Evolutionary conservation across 495 filamentous ascomycete species (phyloP).

Genomic region (Tetracladium marchalianum): DNA sequence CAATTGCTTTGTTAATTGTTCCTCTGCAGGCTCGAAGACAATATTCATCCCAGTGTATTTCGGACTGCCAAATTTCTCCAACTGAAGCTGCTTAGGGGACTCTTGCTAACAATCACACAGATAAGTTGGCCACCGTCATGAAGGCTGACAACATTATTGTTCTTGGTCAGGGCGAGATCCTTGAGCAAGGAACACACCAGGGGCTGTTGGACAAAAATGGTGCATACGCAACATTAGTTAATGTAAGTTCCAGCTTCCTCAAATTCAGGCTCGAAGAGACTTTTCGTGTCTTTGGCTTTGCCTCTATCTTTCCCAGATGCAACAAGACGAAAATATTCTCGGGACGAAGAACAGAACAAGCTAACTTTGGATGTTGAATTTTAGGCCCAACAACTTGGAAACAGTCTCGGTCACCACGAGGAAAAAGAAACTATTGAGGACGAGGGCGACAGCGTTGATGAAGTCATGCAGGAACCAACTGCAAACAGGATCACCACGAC

Average conservation of each 20-base stretch:
- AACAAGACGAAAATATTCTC: neutral
- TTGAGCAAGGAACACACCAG: slow-evolving; percentile 45
- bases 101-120: slow-evolving; percentile 36
- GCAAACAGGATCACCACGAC: too few relatives aligned
- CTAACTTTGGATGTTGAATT: neutral
- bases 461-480: too few relatives aligned
- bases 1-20: slow-evolving; percentile 32
- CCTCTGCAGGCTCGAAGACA: slow-evolving; percentile 47
- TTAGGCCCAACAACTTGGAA: neutral
- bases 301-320: neutral
- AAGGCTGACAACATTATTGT: slow-evolving; percentile 52
- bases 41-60: slow-evolving; percentile 39
- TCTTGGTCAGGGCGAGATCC: slow-evolving; percentile 42
- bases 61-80: slow-evolving; percentile 35
- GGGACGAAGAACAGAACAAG: neutral
- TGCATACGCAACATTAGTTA: slow-evolving; percentile 1
- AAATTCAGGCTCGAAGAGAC: neutral
- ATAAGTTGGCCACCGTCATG: slow-evolving; percentile 46
- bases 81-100: slow-evolving; percentile 24
- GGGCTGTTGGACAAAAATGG: slow-evolving; percentile 39
- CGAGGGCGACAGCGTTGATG: too few relatives aligned
- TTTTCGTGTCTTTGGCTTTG: too few relatives aligned
- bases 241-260: neutral
- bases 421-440: too few relatives aligned
- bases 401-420: too few relatives aligned